These are phyloP conservation scores for Ambrosia artemisiifolia DNA, from an alignment of 129 eudicot species.

Conservation along the genomic window DNA sequence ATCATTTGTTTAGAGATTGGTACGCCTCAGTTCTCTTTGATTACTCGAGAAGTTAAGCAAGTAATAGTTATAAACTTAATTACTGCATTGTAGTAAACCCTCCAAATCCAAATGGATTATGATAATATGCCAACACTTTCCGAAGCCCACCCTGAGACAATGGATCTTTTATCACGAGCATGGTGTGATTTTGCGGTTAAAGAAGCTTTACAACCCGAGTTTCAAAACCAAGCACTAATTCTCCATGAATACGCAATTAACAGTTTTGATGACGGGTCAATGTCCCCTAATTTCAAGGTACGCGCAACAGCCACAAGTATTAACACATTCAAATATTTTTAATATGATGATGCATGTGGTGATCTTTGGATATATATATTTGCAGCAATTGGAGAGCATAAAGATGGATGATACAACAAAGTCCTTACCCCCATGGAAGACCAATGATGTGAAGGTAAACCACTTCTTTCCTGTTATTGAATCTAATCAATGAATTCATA, in stretches of 20 bases:
- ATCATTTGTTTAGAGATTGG: background rate
- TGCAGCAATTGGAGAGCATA: constrained; percentile 61
- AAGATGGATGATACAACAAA: constrained; percentile 54
- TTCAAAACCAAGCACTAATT: constrained; percentile 53
- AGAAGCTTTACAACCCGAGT: constrained; percentile 67
- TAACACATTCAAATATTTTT: background rate
- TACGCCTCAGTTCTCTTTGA: constrained; percentile 8
- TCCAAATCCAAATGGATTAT: constrained; percentile 46
- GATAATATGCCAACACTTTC: constrained; percentile 51
- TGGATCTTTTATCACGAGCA: constrained; percentile 87
- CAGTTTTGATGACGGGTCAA: constrained; percentile 39
- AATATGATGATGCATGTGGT: background rate
- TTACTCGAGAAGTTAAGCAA: constrained; percentile 11
- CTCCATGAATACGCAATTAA: constrained; percentile 48
- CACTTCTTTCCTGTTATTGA: background rate
- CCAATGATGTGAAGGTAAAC: constrained; percentile 85
- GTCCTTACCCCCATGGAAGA: constrained; percentile 74
- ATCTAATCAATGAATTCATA: background rate
- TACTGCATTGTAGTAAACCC: constrained; percentile 1
- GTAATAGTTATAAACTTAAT: background rate
- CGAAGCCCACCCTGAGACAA: constrained; percentile 91
- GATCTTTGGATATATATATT: constrained; percentile 1
- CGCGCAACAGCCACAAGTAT: background rate
- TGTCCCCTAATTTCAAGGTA: constrained; percentile 38
- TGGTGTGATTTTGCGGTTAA: constrained; percentile 96